A percentile compares a stretch with the other conserved stretches of the same genome.
These are phyloP conservation scores for Sapria himalayana DNA, from an alignment of 345 rosid species.

Conservation along the genomic window DNA sequence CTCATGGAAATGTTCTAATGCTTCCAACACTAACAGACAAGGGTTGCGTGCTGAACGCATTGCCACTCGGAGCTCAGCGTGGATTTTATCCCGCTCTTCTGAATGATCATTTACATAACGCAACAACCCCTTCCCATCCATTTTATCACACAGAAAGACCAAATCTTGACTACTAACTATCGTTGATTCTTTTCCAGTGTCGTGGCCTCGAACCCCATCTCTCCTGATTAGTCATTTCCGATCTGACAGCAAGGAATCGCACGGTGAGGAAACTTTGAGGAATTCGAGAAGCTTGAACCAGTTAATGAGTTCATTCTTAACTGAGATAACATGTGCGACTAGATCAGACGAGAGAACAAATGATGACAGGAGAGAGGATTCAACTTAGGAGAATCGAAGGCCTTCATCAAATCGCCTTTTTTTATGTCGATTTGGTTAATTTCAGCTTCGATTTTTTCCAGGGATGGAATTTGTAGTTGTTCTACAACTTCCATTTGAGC, in stretches of 20 bases:
- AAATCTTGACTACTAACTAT: too few species aligned
- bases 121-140: constrained; percentile 39
- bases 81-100: constrained; percentile 17
- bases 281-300: constrained; percentile 35
- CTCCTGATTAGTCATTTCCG: too few species aligned
- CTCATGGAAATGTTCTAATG: constrained; percentile 25
- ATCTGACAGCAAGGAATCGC: too few species aligned
- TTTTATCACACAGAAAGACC: constrained; percentile 25
- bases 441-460: constrained; percentile 30
- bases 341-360: constrained; percentile 45
- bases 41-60: constrained; percentile 24
- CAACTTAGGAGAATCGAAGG: constrained; percentile 47
- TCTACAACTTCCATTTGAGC: too few species aligned
- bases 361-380: constrained; percentile 27
- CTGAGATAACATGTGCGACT: constrained; percentile 40
- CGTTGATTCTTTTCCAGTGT: too few species aligned
- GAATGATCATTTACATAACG: constrained; percentile 17
- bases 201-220: too few species aligned
- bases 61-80: constrained; percentile 21
- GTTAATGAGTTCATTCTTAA: constrained; percentile 17
- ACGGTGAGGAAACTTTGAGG: too few species aligned
- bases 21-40: constrained; percentile 37
- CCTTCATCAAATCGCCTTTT: constrained; percentile 30
- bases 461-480: too few species aligned
- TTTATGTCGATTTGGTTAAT: constrained; percentile 26